Base-by-base conservation (phyloP, 2,329 filamentous ascomycete species). In the Rhynchosporium agropyri region DNA sequence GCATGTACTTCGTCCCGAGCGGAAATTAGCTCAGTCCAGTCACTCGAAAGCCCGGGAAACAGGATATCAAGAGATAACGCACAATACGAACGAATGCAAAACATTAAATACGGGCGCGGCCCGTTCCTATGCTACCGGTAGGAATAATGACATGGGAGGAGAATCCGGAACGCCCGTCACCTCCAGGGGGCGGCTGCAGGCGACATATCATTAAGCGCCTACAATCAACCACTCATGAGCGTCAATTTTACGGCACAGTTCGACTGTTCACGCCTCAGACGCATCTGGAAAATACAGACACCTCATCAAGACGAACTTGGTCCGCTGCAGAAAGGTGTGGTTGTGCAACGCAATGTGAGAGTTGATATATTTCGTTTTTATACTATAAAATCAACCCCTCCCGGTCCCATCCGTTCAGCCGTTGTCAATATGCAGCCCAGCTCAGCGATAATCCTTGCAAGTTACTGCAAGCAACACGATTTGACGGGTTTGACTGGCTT, bases 371-470 rank as follows among this genome's bases (percentile, higher is more conserved):
- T 40, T 42, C 33, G 51, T 29, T 20, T n/a, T 42, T 40, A 20
- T 54, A 28, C 28, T 40, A 20, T 54, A 28, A 8, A 42, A 13
- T 54, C 36, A n/a, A 54, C 20, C 20, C 36, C 51, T 54, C 36
- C 50, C 33, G 20, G 20, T 20, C 20, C 28, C 33, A 33, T 15
- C 51, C 33, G 33, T 36, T 42, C 51, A 53, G 36, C 49, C 36
- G 51, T 40, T 54, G 51, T 54, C 51, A 54, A 42, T 54, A 54
- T 54, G 51, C 51, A 42, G 20, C 51, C 33, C 38, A 42, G 40
- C 20, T 54, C 31, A 50, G n/a, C 56, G 45, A 36, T 60, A 15
- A 51, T 51, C 58, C 58, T 26, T 60, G 58, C 26, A 45, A 45
- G 20, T n/a, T 40, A 33, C 26, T 60, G 58, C 36, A 45, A 43